Conservation (phyloP, 1,284 basidiomycete genomes). For the Marasmius fiardii region DNA sequence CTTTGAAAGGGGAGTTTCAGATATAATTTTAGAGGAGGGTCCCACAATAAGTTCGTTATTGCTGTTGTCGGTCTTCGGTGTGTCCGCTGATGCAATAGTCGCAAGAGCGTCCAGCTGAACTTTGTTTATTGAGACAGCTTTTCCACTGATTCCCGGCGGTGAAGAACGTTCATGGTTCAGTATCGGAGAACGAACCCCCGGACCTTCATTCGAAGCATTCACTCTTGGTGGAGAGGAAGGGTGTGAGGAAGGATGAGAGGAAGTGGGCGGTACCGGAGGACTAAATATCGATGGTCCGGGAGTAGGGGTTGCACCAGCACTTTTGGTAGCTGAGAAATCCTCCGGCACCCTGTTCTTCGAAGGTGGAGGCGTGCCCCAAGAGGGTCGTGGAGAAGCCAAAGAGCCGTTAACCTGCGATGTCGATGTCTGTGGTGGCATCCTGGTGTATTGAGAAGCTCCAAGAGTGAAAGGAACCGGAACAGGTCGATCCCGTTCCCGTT, state of each 20-base stretch:
- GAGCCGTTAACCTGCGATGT: neutral
- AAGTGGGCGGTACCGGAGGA: neutral
- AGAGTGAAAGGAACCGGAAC: constrained; percentile 13
- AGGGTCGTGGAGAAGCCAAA: constrained; percentile 2
- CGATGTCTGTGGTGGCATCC: neutral
- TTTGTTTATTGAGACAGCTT: neutral
- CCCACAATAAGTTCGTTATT: neutral
- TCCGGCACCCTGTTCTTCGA: neutral
- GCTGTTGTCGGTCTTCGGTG: neutral
- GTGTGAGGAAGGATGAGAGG: neutral
- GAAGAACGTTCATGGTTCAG: neutral
- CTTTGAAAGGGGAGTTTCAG: constrained; percentile 5
- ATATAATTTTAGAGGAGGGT: neutral
- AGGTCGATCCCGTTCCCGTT: constrained; percentile 8
- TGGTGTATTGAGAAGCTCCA: constrained; percentile 7
- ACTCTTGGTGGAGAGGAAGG: constrained; percentile 1
- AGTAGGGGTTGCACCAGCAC: neutral
- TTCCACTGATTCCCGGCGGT: constrained; percentile 1
- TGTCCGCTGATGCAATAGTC: neutral
- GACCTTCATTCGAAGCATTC: neutral
- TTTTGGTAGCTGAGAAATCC: neutral
- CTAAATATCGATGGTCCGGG: neutral
- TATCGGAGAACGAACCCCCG: neutral
- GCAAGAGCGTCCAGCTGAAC: neutral
- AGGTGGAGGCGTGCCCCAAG: constrained; percentile 8